Conservation (phyloP, 768 basidiomycete genomes). For the Boletus pseudo-olivaceus region DNA sequence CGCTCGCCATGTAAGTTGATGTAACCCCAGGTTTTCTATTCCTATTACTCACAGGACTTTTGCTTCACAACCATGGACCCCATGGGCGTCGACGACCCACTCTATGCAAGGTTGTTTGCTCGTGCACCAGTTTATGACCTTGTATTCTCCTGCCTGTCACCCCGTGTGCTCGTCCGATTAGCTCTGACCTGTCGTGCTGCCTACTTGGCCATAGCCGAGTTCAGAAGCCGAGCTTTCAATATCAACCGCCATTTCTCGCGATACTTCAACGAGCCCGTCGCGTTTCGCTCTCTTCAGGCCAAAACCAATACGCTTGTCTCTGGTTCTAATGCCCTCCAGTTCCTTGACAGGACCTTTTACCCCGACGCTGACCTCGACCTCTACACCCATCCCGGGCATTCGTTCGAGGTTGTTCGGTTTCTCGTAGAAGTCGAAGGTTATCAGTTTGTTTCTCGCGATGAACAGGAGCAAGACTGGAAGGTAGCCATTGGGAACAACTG, state of each 20-base stretch:
- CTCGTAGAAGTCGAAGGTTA: conserved; percentile 33
- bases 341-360: conserved; percentile 44
- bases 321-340: conserved; percentile 52
- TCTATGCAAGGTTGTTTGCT: conserved; percentile 4
- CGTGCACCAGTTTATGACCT: conserved; percentile 22
- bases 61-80: neutral
- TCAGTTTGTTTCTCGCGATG: conserved; percentile 17
- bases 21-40: no score
- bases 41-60: no score
- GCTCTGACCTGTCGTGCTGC: conserved; percentile 21
- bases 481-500: conserved; percentile 6
- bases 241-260: conserved; percentile 35
- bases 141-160: conserved; percentile 20
- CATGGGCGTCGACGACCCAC: neutral
- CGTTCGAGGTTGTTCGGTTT: conserved; percentile 34
- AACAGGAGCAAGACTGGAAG: conserved; percentile 20
- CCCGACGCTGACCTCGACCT: conserved; percentile 50
- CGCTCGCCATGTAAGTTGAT: no score
- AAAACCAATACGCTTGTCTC: conserved; percentile 46
- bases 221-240: conserved; percentile 30
- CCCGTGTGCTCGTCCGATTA: conserved; percentile 22
- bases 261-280: conserved; percentile 36
- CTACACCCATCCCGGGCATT: conserved; percentile 37
- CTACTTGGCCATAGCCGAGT: conserved; percentile 16
- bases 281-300: conserved; percentile 43